Base-by-base conservation (phyloP, 129 eudicot species). In the Centella asiatica region DNA sequence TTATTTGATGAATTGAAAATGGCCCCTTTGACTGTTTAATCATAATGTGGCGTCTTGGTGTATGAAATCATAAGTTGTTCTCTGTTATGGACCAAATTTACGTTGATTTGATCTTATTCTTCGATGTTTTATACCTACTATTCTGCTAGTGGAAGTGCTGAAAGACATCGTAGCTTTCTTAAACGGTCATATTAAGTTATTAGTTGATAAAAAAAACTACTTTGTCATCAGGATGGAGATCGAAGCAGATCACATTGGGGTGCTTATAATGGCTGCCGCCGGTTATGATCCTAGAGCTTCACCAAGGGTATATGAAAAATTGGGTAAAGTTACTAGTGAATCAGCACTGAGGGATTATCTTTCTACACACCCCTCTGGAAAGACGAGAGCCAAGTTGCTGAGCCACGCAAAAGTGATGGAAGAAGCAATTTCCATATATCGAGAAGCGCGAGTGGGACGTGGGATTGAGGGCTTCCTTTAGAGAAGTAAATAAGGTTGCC, bases 311-410 rank as follows among this genome's bases (percentile, higher is more conserved):
- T 92, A 80, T 42, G 90, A 92, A 73, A 92, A 92, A 72, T 59
- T 87, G 71, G 95, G 82, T 14, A 71, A 74, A 79, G 55, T 92
- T 2, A 20, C 78, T 0, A 80, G 95, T 46, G 89, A 78, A 18
- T 78, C 88, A 0, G 69, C 83, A n/a, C 10, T 92, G 90, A 66
- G 74, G 60, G 90, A 92, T 69, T 87, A 92, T 69, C 82, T 92
- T 40, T 85, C 96, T 52, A 87, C 99, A 40, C 96, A 92, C 74
- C 96, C 99, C 33, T 87, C 99, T 15, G 96, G 96, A 25, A 87
- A 84, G 75, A 87, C 67, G 72, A 76, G 96, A 74, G 83, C 96
- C 55, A 71, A 84, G 62, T 13, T 84, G 53, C 71, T 92, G 25
- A 80, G 82, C 31, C 81, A 88, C 47, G 96, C 98, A 2, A 72